Evolutionary conservation across 108 stramenopile genomes (phyloP).

Genomic region (Cylindrotheca closterium): DNA sequence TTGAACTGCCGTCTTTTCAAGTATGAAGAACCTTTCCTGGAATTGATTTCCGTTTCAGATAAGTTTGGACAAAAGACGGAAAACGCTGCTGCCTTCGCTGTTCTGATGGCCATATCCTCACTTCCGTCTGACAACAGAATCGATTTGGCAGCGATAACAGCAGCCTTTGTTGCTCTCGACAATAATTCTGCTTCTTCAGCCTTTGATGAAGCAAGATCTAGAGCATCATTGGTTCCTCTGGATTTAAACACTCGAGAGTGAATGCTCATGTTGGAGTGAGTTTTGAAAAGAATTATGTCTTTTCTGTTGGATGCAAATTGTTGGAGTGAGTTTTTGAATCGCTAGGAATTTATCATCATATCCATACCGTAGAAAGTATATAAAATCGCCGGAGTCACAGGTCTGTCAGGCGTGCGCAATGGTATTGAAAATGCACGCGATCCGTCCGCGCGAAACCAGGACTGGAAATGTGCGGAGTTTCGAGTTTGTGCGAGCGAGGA

Average conservation of each 20-base stretch:
- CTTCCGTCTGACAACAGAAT: constrained; percentile 48
- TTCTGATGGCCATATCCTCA: constrained; percentile 45
- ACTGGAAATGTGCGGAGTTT: too few species aligned
- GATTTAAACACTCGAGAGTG: neutral
- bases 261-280: neutral
- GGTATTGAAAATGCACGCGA: too few species aligned
- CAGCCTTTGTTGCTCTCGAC: constrained; percentile 40
- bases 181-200: constrained; percentile 40
- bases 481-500: too few species aligned
- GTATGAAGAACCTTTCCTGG: constrained; percentile 10
- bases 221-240: neutral
- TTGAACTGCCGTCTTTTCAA: constrained; percentile 35
- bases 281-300: too few species aligned
- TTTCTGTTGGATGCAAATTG: too few species aligned
- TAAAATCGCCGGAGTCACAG: too few species aligned
- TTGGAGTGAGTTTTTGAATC: too few species aligned
- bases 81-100: constrained; percentile 60
- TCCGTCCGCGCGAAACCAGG: too few species aligned
- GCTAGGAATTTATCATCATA: too few species aligned
- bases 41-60: constrained; percentile 20
- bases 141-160: constrained; percentile 47
- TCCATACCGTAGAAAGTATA: too few species aligned
- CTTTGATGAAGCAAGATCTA: constrained; percentile 1
- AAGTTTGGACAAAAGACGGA: constrained; percentile 31
- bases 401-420: too few species aligned